Evolutionary conservation across 768 basidiomycete genomes (phyloP).

Genomic region (Holtermannia corniformis): DNA sequence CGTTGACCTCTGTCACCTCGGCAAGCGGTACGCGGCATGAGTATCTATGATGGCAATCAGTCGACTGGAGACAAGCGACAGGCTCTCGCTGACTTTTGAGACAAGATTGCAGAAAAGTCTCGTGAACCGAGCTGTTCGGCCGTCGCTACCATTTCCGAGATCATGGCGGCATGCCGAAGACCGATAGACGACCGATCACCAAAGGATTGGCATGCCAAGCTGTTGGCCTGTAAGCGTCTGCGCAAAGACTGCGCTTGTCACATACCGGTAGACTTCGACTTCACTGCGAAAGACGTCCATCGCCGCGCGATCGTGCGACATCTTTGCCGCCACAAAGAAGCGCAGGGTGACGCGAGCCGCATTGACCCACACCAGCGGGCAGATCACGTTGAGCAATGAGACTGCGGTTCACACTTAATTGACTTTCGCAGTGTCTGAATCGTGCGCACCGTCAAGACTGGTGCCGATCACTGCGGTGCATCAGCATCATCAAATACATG

Average conservation of each 20-base stretch:
- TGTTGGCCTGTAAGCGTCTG: not conserved
- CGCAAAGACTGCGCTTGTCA: not conserved
- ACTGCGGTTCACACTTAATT: conserved; percentile 24
- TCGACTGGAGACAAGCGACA: not conserved
- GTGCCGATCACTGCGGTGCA: conserved; percentile 22
- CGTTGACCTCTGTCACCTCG: not conserved
- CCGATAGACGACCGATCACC: not conserved
- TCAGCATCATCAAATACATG: conserved; percentile 2
- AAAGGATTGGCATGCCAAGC: not conserved
- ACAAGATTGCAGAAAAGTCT: not conserved
- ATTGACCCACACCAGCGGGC: conserved; percentile 17
- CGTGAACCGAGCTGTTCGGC: not conserved
- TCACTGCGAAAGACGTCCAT: conserved; percentile 25
- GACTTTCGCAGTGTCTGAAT: not conserved
- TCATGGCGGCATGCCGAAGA: not conserved
- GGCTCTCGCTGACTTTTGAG: not conserved
- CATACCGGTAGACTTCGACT: conserved; percentile 30
- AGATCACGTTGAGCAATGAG: conserved; percentile 15
- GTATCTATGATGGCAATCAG: not conserved
- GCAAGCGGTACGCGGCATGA: not conserved
- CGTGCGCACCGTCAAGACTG: conserved; percentile 24
- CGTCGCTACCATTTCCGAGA: not conserved
- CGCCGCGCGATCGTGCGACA: conserved; percentile 21
- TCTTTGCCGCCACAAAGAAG: conserved; percentile 24
- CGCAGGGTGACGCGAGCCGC: conserved; percentile 12